phyloP scores from a whole-genome alignment of 1,284 basidiomycete species.

The Wolfiporia cocos region DNA sequence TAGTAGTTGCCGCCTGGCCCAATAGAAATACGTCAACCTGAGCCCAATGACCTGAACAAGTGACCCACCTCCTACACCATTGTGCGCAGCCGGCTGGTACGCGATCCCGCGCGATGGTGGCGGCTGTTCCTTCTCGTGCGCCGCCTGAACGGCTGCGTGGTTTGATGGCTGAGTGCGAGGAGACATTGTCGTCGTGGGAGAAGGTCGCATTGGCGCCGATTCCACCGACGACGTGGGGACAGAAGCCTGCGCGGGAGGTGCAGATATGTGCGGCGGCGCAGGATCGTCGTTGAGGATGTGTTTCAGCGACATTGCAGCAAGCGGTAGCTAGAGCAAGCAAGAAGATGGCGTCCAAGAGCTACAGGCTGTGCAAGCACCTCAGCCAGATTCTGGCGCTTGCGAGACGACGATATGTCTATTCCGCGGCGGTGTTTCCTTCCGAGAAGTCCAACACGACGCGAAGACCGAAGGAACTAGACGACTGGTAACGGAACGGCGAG shows the following conservation, averaged over 20 bases:
- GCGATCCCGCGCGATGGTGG: slow-evolving; percentile 22
- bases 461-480: neutral
- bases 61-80: slow-evolving; percentile 33
- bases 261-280: slow-evolving; percentile 23
- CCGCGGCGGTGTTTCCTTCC: slow-evolving; percentile 6
- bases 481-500: neutral
- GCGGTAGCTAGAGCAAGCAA: slow-evolving; percentile 11
- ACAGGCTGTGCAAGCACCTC: slow-evolving; percentile 1
- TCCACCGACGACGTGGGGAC: slow-evolving; percentile 11
- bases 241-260: slow-evolving; percentile 12
- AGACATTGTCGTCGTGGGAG: slow-evolving; percentile 17
- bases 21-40: slow-evolving; percentile 33
- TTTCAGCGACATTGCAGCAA: slow-evolving; percentile 56
- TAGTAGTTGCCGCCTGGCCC: slow-evolving; percentile 34
- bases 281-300: slow-evolving; percentile 71
- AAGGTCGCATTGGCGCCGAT: slow-evolving; percentile 15
- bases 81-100: slow-evolving; percentile 30
- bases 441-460: no score
- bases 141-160: slow-evolving; percentile 21
- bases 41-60: slow-evolving; percentile 32
- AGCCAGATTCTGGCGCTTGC: slow-evolving; percentile 12
- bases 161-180: slow-evolving; percentile 17
- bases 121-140: slow-evolving; percentile 25
- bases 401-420: slow-evolving; percentile 7
- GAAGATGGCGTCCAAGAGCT: slow-evolving; percentile 14